These are phyloP conservation scores for Paramecium primaurelia DNA, from an alignment of 73 alveolate species.

Conservation along the genomic window DNA sequence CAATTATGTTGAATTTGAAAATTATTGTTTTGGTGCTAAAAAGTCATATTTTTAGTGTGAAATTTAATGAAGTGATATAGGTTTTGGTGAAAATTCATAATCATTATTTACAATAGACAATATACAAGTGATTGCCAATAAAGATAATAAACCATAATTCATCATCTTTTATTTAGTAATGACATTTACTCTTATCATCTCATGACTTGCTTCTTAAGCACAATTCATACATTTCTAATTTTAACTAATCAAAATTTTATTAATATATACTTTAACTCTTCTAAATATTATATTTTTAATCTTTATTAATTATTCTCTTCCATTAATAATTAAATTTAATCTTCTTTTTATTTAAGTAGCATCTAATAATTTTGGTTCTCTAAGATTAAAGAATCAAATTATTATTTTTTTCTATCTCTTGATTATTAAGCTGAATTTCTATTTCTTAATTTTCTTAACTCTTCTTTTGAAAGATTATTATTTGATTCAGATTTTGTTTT, in stretches of 20 bases:
- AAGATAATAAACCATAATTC: background rate
- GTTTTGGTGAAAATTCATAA: background rate
- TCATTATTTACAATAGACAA: background rate
- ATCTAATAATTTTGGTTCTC: background rate
- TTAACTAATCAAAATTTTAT: background rate
- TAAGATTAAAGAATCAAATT: background rate
- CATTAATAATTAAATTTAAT: background rate
- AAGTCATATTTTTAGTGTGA: background rate
- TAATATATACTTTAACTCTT: background rate
- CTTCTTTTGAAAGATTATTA: background rate
- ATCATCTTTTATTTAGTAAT: background rate
- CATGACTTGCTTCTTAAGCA: background rate
- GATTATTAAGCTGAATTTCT: conserved; percentile 5
- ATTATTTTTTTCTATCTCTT: background rate
- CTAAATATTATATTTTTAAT: background rate
- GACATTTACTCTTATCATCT: background rate
- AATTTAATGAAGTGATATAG: background rate
- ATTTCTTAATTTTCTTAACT: background rate
- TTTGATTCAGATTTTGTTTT: background rate
- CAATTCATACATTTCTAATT: background rate
- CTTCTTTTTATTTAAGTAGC: background rate
- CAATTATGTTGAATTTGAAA: background rate
- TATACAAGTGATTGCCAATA: background rate
- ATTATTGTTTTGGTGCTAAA: background rate
- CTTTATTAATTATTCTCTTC: background rate